Evolutionary conservation across 768 basidiomycete species (phyloP).

Genomic region (Phylloporus arenicola): DNA sequence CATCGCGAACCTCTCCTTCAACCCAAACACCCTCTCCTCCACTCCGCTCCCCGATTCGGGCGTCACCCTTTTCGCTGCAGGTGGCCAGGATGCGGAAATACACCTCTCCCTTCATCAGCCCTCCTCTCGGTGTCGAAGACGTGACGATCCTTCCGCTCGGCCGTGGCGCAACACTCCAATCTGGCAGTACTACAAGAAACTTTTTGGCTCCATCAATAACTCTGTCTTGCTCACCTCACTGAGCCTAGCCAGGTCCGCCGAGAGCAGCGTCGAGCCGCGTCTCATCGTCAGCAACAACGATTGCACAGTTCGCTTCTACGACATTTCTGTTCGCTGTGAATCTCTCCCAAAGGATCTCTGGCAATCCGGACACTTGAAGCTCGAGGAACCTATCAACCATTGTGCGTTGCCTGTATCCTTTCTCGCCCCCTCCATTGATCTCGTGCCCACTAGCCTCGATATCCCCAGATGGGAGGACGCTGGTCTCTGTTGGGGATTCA

Average conservation of each 20-base stretch:
- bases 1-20: constrained; percentile 52
- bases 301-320: constrained; percentile 72
- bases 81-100: constrained; percentile 69
- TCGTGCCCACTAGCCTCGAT: constrained; percentile 59
- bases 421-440: constrained; percentile 3
- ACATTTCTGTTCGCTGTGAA: constrained; percentile 53
- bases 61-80: constrained; percentile 65
- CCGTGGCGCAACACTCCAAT: constrained; percentile 14
- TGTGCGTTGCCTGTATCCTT: constrained; percentile 42
- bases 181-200: constrained; percentile 54
- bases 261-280: constrained; percentile 68
- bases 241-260: constrained; percentile 51
- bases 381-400: constrained; percentile 76
- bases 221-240: constrained; percentile 65
- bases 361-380: constrained; percentile 47
- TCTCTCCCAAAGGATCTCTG: constrained; percentile 38
- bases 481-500: constrained; percentile 90
- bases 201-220: constrained; percentile 76
- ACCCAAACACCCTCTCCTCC: constrained; percentile 59
- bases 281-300: constrained; percentile 87
- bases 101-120: constrained; percentile 50
- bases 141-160: constrained; percentile 11
- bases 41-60: constrained; percentile 46
- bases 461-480: constrained; percentile 80
- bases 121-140: constrained; percentile 19